phyloP scores from a whole-genome alignment of 345 rosid species.

The Gossypium australe region DNA sequence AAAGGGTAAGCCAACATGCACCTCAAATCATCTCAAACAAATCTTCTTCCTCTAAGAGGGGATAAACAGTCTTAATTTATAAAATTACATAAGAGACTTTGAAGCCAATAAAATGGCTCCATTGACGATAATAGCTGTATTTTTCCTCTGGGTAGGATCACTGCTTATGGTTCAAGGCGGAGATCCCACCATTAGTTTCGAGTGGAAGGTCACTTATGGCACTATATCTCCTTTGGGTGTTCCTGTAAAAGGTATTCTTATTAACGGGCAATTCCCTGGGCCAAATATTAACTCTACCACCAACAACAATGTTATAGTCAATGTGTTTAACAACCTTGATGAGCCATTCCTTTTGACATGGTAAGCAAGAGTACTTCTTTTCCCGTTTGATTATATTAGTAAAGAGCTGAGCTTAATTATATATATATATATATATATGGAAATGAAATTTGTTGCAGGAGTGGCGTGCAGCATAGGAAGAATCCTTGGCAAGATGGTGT shows the following conservation, averaged over 20 bases:
- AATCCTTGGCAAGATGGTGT: slow-evolving; percentile 49
- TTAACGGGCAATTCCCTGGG: slow-evolving; percentile 26
- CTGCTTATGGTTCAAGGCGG: slow-evolving; percentile 35
- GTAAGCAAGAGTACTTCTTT: slow-evolving; percentile 3
- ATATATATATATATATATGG: no score
- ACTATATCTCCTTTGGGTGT: slow-evolving; percentile 49
- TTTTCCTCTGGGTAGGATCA: slow-evolving; percentile 15
- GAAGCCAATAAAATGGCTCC: no score
- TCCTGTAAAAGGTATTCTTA: slow-evolving; percentile 65
- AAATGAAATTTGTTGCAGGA: slow-evolving; percentile 26
- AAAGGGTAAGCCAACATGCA: no score
- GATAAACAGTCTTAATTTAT: no score
- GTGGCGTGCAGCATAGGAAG: slow-evolving; percentile 78
- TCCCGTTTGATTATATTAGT: no score
- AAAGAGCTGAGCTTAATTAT: no score
- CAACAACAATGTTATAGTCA: background rate
- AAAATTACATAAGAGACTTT: no score
- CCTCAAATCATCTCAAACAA: no score
- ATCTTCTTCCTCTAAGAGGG: no score
- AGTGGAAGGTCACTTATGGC: slow-evolving; percentile 74
- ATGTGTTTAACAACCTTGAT: background rate
- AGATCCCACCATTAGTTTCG: slow-evolving; percentile 54
- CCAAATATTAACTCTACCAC: background rate
- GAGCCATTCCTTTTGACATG: background rate
- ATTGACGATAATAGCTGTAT: no score